Conservation (phyloP, 2,329 filamentous ascomycete species). For the Xylaria polymorpha region DNA sequence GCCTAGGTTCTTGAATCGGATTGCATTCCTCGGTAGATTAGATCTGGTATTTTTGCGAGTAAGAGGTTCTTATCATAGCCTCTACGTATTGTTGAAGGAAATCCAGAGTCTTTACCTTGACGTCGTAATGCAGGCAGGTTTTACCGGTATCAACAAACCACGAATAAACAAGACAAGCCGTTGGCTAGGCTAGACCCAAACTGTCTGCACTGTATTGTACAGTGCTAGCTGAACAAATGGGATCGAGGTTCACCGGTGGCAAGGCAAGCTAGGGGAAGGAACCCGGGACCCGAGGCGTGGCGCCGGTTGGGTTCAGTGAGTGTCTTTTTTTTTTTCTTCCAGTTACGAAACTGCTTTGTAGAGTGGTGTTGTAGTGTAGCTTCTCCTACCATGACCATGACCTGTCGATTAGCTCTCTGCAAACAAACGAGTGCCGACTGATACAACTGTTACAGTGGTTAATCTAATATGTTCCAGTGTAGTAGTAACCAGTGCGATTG, state of each 20-base stretch:
- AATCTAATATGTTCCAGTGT: not conserved
- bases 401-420: not conserved
- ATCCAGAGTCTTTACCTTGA: not conserved
- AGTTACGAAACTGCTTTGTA: conserved; percentile 28
- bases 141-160: not conserved
- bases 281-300: conserved; percentile 32
- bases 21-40: conserved; percentile 2
- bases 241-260: conserved; percentile 21
- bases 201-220: conserved; percentile 26
- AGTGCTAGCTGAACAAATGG: conserved; percentile 22
- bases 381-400: conserved; percentile 15
- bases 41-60: not conserved
- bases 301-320: conserved; percentile 16
- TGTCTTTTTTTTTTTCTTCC: conserved; percentile 16
- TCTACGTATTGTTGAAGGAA: not conserved
- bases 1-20: conserved; percentile 4
- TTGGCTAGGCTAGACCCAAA: not conserved
- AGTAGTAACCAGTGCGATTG: not conserved
- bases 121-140: not conserved
- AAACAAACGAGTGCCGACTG: not conserved
- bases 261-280: conserved; percentile 39
- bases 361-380: no score
- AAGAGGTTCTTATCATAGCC: not conserved
- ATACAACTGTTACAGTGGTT: not conserved
- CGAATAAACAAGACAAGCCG: not conserved